Evolutionary conservation across 75 land plant species (phyloP).

Genomic region (Azolla pinnata): DNA sequence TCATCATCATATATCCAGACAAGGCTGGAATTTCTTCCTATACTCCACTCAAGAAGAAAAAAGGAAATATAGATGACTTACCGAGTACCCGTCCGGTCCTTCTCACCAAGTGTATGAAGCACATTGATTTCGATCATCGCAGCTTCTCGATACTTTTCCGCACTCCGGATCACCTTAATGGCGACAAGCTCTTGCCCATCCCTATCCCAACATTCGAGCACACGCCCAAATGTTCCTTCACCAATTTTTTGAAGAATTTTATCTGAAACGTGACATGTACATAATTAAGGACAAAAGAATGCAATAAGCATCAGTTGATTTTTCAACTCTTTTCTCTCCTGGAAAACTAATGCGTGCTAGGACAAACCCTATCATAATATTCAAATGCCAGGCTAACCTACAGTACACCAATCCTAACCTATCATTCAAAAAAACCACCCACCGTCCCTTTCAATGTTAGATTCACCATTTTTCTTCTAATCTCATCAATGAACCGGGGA

Average conservation of each 20-base stretch:
- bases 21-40: too few relatives aligned
- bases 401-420: too few relatives aligned
- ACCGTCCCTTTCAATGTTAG: too few relatives aligned
- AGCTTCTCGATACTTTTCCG: constrained; percentile 70
- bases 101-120: constrained; percentile 43
- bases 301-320: background rate
- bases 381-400: too few relatives aligned
- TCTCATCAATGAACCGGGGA: too few relatives aligned
- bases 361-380: too few relatives aligned
- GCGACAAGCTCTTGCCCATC: constrained; percentile 57
- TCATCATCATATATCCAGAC: background rate
- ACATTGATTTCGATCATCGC: constrained; percentile 88
- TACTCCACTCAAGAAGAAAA: too few relatives aligned
- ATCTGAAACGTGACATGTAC: constrained; percentile 33
- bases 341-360: too few relatives aligned
- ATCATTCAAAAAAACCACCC: too few relatives aligned
- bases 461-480: too few relatives aligned
- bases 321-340: too few relatives aligned
- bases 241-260: constrained; percentile 75
- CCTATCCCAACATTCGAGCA: constrained; percentile 68
- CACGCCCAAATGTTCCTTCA: constrained; percentile 91
- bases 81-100: constrained; percentile 59
- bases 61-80: constrained; percentile 18
- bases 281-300: constrained; percentile 2
- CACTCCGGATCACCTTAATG: constrained; percentile 59